Conservation (phyloP, 805 yeast species). For the Candida xiaguanensis region DNA sequence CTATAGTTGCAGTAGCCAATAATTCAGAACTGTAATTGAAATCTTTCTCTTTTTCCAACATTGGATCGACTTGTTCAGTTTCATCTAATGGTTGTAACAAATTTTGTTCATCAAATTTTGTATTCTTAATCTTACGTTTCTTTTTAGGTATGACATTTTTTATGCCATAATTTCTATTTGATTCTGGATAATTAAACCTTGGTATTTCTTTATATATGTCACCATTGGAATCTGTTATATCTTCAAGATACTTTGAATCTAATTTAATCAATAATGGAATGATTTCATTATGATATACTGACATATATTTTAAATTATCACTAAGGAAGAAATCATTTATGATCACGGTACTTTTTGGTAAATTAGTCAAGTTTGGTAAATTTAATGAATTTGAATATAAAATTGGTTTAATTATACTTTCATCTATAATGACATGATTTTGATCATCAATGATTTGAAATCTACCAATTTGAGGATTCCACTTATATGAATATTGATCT, state of each 20-base stretch:
- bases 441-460: slow-evolving; percentile 30
- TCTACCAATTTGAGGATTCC: slow-evolving; percentile 33
- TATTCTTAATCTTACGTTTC: background rate
- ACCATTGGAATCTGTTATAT: slow-evolving; percentile 25
- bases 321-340: slow-evolving; percentile 35
- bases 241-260: slow-evolving; percentile 27
- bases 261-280: slow-evolving; percentile 26
- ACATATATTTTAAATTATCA: slow-evolving; percentile 31
- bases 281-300: slow-evolving; percentile 35
- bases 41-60: slow-evolving; percentile 16
- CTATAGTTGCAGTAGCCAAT: slow-evolving; percentile 29
- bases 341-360: slow-evolving; percentile 31
- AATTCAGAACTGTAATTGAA: slow-evolving; percentile 23
- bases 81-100: slow-evolving; percentile 7
- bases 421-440: slow-evolving; percentile 24
- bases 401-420: slow-evolving; percentile 27
- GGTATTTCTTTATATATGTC: slow-evolving; percentile 29
- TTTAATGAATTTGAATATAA: slow-evolving; percentile 28
- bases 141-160: background rate
- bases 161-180: slow-evolving; percentile 18
- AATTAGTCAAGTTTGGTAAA: slow-evolving; percentile 25
- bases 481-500: slow-evolving; percentile 26
- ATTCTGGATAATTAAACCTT: slow-evolving; percentile 29
- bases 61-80: slow-evolving; percentile 29
- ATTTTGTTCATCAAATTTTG: background rate